A percentile compares a stretch with the other conserved stretches of the same genome.
Evolutionary conservation across 345 rosid genomes (phyloP).

Genomic region (Aurinia saxatilis): DNA sequence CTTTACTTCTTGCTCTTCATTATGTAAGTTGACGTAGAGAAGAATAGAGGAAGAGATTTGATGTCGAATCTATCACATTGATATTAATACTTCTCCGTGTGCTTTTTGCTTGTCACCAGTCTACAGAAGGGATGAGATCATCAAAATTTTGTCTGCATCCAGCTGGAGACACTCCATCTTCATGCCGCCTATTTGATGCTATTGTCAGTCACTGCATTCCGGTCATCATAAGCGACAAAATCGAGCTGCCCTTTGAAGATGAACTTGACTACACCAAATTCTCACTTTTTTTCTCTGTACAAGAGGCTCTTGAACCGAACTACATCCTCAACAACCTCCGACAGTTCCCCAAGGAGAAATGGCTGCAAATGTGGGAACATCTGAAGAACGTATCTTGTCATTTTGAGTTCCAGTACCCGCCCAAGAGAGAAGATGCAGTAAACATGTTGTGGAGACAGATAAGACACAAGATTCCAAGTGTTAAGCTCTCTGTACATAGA

Average conservation of each 20-base stretch:
- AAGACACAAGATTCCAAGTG: slow-evolving; percentile 60
- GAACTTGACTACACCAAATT: slow-evolving; percentile 69
- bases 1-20: neutral
- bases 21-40: neutral
- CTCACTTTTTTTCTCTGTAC: slow-evolving; percentile 65
- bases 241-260: slow-evolving; percentile 85
- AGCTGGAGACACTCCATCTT: slow-evolving; percentile 93
- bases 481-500: slow-evolving; percentile 64
- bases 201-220: slow-evolving; percentile 89
- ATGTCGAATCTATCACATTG: neutral
- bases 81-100: neutral
- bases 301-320: slow-evolving; percentile 63
- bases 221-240: slow-evolving; percentile 66
- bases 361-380: slow-evolving; percentile 65
- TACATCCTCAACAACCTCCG: slow-evolving; percentile 62
- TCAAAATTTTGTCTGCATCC: slow-evolving; percentile 89
- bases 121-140: slow-evolving; percentile 74
- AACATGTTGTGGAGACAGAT: slow-evolving; percentile 88
- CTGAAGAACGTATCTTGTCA: slow-evolving; percentile 73
- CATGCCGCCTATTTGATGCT: slow-evolving; percentile 83
- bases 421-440: slow-evolving; percentile 68
- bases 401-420: slow-evolving; percentile 74
- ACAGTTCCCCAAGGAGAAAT: slow-evolving; percentile 58
- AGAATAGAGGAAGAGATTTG: neutral
- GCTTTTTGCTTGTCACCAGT: slow-evolving; percentile 30